A percentile compares a stretch with the other conserved stretches of the same genome.
Evolutionary conservation across 1,139 yeast genomes (phyloP).

Genomic region (Hansenula lynferdii): DNA sequence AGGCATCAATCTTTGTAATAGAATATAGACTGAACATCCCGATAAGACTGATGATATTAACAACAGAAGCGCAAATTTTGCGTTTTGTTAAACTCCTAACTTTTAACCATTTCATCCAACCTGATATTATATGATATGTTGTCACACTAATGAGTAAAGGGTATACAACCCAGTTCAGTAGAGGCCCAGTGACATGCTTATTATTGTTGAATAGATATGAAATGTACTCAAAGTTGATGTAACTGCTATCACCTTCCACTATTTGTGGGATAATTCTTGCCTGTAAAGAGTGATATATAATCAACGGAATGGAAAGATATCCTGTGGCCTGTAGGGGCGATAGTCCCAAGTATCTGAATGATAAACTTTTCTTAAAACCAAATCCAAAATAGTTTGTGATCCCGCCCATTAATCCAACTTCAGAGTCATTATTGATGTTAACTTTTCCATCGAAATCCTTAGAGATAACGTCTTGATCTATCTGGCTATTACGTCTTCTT

Average conservation of each 20-base stretch:
- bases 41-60: conserved; percentile 15
- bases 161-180: conserved; percentile 24
- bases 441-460: conserved; percentile 7
- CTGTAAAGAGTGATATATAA: conserved; percentile 42
- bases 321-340: conserved; percentile 60
- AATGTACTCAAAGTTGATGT: conserved; percentile 50
- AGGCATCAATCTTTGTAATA: conserved; percentile 8
- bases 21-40: conserved; percentile 14
- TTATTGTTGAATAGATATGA: conserved; percentile 33
- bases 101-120: conserved; percentile 32
- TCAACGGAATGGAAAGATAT: conserved; percentile 41
- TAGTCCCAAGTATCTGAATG: conserved; percentile 32
- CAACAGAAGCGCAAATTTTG: conserved; percentile 14
- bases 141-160: conserved; percentile 25
- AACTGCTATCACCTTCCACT: conserved; percentile 63
- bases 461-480: conserved; percentile 16
- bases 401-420: conserved; percentile 58
- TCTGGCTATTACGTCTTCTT: conserved; percentile 15
- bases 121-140: conserved; percentile 37
- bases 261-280: conserved; percentile 45
- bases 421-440: conserved; percentile 36
- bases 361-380: conserved; percentile 44
- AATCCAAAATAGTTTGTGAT: conserved; percentile 44
- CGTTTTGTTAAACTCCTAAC: conserved; percentile 17
- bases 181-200: conserved; percentile 17